Conservation (phyloP, 441 rosid species). For the Omphalea diandra region DNA sequence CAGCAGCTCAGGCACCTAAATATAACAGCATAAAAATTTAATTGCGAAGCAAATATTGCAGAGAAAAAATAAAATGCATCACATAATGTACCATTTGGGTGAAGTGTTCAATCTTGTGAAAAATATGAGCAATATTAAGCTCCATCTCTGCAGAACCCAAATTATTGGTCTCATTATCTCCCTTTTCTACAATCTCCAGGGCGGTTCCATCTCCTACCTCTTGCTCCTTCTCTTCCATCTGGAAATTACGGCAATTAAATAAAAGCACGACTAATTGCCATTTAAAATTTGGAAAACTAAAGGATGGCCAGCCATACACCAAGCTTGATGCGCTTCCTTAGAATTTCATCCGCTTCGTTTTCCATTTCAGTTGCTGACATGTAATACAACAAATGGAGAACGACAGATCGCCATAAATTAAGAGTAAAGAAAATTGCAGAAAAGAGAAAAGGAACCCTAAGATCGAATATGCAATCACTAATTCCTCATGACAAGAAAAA, state of each 20-base stretch:
- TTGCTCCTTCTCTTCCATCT: constrained; percentile 51
- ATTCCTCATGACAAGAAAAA: neutral
- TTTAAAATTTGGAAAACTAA: constrained; percentile 11
- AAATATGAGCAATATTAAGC: constrained; percentile 47
- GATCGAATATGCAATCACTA: no score
- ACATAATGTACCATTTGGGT: constrained; percentile 78
- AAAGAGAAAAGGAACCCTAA: no score
- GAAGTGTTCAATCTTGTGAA: constrained; percentile 71
- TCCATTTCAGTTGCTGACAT: constrained; percentile 58
- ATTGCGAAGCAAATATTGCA: constrained; percentile 12
- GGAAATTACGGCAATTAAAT: constrained; percentile 9
- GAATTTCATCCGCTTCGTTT: constrained; percentile 22
- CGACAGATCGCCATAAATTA: no score
- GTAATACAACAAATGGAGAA: no score
- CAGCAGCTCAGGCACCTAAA: constrained; percentile 68
- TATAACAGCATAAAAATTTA: neutral
- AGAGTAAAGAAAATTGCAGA: neutral
- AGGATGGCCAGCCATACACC: constrained; percentile 36
- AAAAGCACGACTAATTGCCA: neutral
- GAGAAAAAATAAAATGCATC: no score
- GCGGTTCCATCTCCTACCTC: constrained; percentile 32
- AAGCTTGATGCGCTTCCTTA: constrained; percentile 56
- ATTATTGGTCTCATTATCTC: constrained; percentile 41
- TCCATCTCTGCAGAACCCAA: constrained; percentile 78
- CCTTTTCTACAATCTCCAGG: constrained; percentile 43